Base-by-base conservation (phyloP, 345 rosid genomes). In the Eucalyptus lansdowneana region DNA sequence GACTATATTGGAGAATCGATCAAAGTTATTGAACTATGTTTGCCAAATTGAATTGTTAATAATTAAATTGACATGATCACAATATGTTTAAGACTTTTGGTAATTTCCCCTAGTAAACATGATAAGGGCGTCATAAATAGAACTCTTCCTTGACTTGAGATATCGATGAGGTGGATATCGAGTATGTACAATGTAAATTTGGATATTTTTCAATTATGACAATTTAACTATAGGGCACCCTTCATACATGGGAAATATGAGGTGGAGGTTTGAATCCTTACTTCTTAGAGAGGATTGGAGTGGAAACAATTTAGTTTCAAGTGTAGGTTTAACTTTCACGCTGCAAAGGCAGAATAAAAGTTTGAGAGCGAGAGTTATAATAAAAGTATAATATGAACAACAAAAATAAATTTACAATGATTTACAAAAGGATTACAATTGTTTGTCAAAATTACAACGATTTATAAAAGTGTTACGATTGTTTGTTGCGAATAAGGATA, bases 341-440 rank as follows among this genome's bases (percentile, higher is more conserved):
- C 22, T 17, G 1, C 0, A 15, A 0, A 19, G 0, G 2, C 0
- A 7, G 2, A 53, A 6, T 8, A 53, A 53, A 53, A 19, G 4
- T 53, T 53, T 7, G 0, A 7, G 2, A 53, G 0, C 0, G 0
- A 7, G 10, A 51, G 5, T 19, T 53, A 53, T 0, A 19, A 53
- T 53, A 53, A 53, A 53, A 53, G 4, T 53, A 53, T 0, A 3
- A 19, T 53, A 53, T 0, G 0, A 53, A 0, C 0, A 0, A 8
- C 0, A 1, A 53, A 53, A 21, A 8, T 53, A 8, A 19, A 53
- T 53, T 60, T 27, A 25, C n/a, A 12, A 60, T 0, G 15, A 60
- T 27, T 27, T 27, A 12, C 2, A 60, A 4, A 22, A 56, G 6
- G 13, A 6, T 56, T 56, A 56, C 0, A 0, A 3, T 0, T 19